phyloP scores from a whole-genome alignment of 768 basidiomycete species.

The Xerocomellus intermedius region DNA sequence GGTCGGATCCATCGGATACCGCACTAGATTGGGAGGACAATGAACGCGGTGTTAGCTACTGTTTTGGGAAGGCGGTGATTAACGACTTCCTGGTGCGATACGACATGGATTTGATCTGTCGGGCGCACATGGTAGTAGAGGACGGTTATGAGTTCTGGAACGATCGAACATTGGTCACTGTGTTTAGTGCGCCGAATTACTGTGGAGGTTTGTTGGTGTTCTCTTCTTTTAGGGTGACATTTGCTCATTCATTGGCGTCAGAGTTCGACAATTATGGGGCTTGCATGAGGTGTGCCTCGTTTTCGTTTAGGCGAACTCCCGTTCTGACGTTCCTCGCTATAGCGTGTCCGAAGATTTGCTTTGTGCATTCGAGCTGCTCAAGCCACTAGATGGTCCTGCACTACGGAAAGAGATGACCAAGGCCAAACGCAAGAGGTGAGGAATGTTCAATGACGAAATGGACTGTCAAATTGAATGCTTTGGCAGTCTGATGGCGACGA shows the following conservation, averaged over 20 bases:
- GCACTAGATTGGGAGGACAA: slow-evolving; percentile 99
- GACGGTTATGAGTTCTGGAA: slow-evolving; percentile 99
- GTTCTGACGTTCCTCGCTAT: slow-evolving; percentile 15
- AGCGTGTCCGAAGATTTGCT: slow-evolving; percentile 96
- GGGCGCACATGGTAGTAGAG: slow-evolving; percentile 99
- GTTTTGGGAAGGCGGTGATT: slow-evolving; percentile 97
- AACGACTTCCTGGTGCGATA: slow-evolving; percentile 93
- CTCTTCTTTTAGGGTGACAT: slow-evolving; percentile 2
- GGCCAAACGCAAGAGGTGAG: slow-evolving; percentile 93
- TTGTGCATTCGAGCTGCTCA: slow-evolving; percentile 96
- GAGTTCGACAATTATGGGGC: slow-evolving; percentile 96
- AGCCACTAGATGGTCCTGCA: slow-evolving; percentile 92
- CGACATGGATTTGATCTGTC: slow-evolving; percentile 99
- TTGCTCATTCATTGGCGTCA: slow-evolving; percentile 32
- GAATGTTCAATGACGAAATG: not conserved
- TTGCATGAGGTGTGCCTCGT: slow-evolving; percentile 74
- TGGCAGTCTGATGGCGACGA: slow-evolving; percentile 35
- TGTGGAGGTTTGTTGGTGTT: slow-evolving; percentile 76
- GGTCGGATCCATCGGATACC: slow-evolving; percentile 98
- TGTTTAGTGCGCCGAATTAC: slow-evolving; percentile 97
- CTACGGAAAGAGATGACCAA: slow-evolving; percentile 98
- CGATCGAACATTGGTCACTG: slow-evolving; percentile 95
- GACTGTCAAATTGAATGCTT: not conserved
- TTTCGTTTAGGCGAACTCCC: not conserved
- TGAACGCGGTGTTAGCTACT: slow-evolving; percentile 97